A percentile compares a stretch with the other conserved stretches of the same genome.
phyloP scores from a whole-genome alignment of 2,329 filamentous ascomycete genomes.

The Aureobasidium sp. region DNA sequence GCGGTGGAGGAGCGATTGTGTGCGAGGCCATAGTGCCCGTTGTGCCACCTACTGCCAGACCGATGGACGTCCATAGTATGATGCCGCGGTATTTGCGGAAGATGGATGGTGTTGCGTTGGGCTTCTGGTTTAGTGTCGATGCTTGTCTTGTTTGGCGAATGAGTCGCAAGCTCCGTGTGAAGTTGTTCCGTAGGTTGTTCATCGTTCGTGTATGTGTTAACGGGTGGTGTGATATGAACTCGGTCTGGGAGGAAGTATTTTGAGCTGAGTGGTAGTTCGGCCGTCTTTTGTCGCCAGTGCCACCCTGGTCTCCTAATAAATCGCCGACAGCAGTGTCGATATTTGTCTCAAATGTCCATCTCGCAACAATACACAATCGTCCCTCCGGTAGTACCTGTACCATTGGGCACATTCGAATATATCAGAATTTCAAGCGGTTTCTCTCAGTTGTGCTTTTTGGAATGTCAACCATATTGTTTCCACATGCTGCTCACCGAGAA shows the following conservation, averaged over 20 bases:
- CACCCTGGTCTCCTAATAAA: neutral
- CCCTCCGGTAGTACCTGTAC: no score
- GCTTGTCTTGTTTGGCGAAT: neutral
- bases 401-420: no score
- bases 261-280: neutral
- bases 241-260: neutral
- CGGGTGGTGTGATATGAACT: neutral
- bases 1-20: constrained; percentile 38
- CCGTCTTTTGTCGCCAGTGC: neutral
- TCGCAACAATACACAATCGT: neutral
- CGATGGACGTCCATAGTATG: constrained; percentile 26
- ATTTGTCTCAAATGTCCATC: neutral
- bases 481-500: no score
- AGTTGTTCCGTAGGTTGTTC: constrained; percentile 1
- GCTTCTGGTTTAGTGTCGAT: neutral
- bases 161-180: neutral
- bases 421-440: no score
- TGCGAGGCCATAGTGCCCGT: constrained; percentile 34
- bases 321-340: neutral
- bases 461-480: no score
- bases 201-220: neutral
- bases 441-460: no score
- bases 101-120: constrained; percentile 13
- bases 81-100: constrained; percentile 16
- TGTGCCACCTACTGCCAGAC: constrained; percentile 35